These are phyloP conservation scores for Polysphondylium violaceum DNA, from an alignment of 78 protist genomes.

Conservation along the genomic window DNA sequence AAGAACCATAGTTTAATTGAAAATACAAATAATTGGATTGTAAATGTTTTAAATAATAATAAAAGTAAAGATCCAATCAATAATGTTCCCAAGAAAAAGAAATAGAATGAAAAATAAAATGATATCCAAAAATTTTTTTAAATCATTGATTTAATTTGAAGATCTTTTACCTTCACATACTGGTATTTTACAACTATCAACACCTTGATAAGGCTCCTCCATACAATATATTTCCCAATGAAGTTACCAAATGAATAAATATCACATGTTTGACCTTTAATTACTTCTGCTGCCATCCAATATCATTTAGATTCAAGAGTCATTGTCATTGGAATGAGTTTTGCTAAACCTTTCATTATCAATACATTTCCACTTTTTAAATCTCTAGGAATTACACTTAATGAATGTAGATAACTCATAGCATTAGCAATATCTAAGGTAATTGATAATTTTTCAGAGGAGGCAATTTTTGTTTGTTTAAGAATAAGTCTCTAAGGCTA, in stretches of 20 bases:
- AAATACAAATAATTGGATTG: slow-evolving; percentile 26
- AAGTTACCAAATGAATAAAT: slow-evolving; percentile 72
- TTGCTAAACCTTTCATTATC: slow-evolving; percentile 45
- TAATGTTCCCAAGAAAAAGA: slow-evolving; percentile 18
- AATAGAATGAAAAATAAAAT: slow-evolving; percentile 49
- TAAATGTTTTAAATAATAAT: slow-evolving; percentile 35
- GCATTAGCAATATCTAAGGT: slow-evolving; percentile 72
- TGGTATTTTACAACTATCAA: slow-evolving; percentile 66
- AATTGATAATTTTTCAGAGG: slow-evolving; percentile 30
- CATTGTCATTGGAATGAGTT: slow-evolving; percentile 72
- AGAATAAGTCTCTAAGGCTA: slow-evolving; percentile 35
- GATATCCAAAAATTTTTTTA: slow-evolving; percentile 32
- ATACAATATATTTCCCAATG: slow-evolving; percentile 43
- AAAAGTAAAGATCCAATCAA: slow-evolving; percentile 16
- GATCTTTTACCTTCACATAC: slow-evolving; percentile 69
- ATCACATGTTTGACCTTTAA: slow-evolving; percentile 62
- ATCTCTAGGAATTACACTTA: slow-evolving; percentile 73
- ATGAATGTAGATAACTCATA: slow-evolving; percentile 73
- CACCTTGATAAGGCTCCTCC: slow-evolving; percentile 61
- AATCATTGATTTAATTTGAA: slow-evolving; percentile 9
- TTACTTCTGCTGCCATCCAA: slow-evolving; percentile 80
- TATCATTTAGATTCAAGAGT: slow-evolving; percentile 26
- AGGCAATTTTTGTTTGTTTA: slow-evolving; percentile 31
- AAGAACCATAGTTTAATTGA: slow-evolving; percentile 32
- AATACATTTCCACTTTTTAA: slow-evolving; percentile 72